These are phyloP conservation scores for Venturia oleaginea DNA, from an alignment of 2,329 filamentous ascomycete species.

Conservation along the genomic window DNA sequence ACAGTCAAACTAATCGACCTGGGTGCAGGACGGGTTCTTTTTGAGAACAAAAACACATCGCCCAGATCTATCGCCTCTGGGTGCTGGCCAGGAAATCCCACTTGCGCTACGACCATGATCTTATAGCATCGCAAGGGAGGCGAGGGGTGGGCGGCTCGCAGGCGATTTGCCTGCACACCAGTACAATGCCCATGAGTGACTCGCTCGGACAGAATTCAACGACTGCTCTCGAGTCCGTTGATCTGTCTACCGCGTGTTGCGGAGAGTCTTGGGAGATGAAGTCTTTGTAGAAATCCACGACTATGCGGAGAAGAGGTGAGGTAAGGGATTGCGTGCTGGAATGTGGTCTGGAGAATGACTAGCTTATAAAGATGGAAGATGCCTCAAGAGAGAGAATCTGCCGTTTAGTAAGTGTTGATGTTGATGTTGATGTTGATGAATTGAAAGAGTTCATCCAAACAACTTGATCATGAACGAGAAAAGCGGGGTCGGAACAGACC, in stretches of 20 bases:
- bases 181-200: neutral
- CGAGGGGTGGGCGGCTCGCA: too few species aligned
- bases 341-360: too few species aligned
- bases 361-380: too few species aligned
- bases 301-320: neutral
- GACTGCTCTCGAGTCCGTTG: neutral
- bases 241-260: neutral
- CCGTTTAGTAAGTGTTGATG: neutral
- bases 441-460: too few species aligned
- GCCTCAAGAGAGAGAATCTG: neutral
- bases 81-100: neutral
- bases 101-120: too few species aligned
- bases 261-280: neutral
- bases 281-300: neutral
- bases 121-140: too few species aligned
- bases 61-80: too few species aligned
- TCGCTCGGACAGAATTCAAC: neutral
- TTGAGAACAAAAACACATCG: too few species aligned
- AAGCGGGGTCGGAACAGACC: neutral
- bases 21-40: too few species aligned
- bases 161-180: neutral
- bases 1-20: too few species aligned
- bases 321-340: neutral
- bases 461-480: neutral
- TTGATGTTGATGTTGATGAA: neutral